Base-by-base conservation (phyloP, 169 alveolate species). In the Toxoplasma gondii region DNA sequence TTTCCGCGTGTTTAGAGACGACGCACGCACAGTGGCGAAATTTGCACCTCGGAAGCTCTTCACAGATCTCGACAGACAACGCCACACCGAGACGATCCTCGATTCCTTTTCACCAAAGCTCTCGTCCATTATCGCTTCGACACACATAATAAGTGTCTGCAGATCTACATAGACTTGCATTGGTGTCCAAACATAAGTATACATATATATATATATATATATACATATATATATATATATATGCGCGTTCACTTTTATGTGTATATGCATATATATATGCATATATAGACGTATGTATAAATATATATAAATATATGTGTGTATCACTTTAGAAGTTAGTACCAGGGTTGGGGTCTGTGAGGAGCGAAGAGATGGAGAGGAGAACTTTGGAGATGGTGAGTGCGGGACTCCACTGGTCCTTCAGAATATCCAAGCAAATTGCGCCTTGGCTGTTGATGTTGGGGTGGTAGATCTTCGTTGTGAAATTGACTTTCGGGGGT, bases 391-490 rank as follows among this genome's bases (percentile, higher is more conserved):
- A 97, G 39, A 99, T 99, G 92, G 99, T 98, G 83, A 99, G 97
- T 34, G 99, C 99, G 22, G 99, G 99, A 70, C 99, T 98, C 99
- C 99, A 99, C 96, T 99, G 99, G 84, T 99, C 99, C 97, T 99
- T 99, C 92, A 99, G 96, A 87, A 99, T 99, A 96, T 99, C 99
- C 64, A 99, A 97, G 97, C 99, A 99, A 41, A 99, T 99, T 67
- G 99, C 99, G 44, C 99, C 99, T 31, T 81, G 84, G 43, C 91
- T 97, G 96, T 98, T 98, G 96, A 99, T 98, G 96, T 99, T 99
- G 83, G 99, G 99, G 97, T 99, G 99, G 96, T 99, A 99, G 88
- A 99, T 99, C 96, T 98, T 98, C 36, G 99, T 99, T 24, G 99
- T 98, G 97, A 99, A 99, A 84, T 98, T 97, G 31, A 97, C 98